Conservation (phyloP, 2,329 filamentous ascomycete species). For the Venturia asperata region DNA sequence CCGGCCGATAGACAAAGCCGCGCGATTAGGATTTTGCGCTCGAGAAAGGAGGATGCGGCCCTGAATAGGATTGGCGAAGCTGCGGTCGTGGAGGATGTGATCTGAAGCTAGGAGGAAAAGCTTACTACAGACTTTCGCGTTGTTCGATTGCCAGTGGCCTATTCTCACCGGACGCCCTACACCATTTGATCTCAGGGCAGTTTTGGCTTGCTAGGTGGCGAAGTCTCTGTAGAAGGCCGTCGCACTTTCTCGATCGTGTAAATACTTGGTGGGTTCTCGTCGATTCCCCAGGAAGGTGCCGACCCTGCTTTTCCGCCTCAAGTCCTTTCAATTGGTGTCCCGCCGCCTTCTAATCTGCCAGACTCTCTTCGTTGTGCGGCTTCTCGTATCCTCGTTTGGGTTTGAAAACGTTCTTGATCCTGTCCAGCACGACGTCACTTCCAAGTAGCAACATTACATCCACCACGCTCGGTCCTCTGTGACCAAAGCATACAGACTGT, state of each 20-base stretch:
- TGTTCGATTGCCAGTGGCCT: neutral
- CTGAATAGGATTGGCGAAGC: no score
- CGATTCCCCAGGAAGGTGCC: neutral
- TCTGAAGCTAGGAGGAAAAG: no score
- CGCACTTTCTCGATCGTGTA: neutral
- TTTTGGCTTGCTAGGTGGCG: neutral
- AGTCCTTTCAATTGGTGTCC: neutral
- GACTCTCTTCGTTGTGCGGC: neutral
- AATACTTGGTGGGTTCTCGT: neutral
- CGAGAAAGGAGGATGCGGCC: no score
- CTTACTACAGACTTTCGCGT: conserved; percentile 7
- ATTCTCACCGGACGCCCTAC: neutral
- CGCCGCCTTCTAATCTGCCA: neutral
- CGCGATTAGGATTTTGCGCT: no score
- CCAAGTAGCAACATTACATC: conserved; percentile 19
- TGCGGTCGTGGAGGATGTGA: no score
- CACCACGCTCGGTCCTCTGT: conserved; percentile 15
- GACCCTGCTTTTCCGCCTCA: neutral
- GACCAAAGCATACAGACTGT: conserved; percentile 5
- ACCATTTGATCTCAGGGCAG: neutral
- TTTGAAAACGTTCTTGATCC: conserved; percentile 5
- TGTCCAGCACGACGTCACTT: conserved; percentile 10
- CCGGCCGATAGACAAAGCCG: no score
- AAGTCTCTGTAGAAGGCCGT: neutral
- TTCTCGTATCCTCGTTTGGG: neutral